These are phyloP conservation scores for Malassezia psittaci DNA, from an alignment of 1,284 basidiomycete genomes.

Conservation along the genomic window DNA sequence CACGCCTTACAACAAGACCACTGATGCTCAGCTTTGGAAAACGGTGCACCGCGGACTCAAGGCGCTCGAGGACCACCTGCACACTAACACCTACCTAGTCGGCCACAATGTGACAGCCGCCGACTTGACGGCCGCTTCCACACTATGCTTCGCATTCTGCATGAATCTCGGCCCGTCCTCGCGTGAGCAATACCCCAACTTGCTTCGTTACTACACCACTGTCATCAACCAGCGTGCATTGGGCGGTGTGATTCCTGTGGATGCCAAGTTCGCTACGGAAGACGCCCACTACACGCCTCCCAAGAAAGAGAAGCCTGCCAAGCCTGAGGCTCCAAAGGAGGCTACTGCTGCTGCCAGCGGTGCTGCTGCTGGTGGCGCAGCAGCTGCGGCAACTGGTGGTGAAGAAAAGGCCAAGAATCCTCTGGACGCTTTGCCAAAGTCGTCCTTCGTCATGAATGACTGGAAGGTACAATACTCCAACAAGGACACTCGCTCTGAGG, in stretches of 20 bases:
- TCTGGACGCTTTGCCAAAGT: constrained; percentile 81
- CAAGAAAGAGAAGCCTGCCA: constrained; percentile 50
- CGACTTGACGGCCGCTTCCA: constrained; percentile 63
- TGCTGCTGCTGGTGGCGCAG: constrained; percentile 38
- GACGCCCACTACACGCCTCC: constrained; percentile 64
- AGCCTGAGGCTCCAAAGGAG: constrained; percentile 49
- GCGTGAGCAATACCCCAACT: constrained; percentile 55
- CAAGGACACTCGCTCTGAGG: constrained; percentile 61
- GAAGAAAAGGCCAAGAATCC: constrained; percentile 69
- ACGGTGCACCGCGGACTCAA: constrained; percentile 53
- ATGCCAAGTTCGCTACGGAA: constrained; percentile 61
- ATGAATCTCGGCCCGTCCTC: constrained; percentile 28
- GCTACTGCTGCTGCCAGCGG: constrained; percentile 36
- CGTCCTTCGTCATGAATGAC: constrained; percentile 85
- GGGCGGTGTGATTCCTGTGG: constrained; percentile 33
- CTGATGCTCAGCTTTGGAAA: constrained; percentile 55
- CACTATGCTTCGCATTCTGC: constrained; percentile 24
- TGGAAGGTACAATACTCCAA: constrained; percentile 98
- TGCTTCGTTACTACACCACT: constrained; percentile 62
- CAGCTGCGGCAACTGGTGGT: constrained; percentile 56
- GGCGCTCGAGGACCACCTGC: constrained; percentile 65
- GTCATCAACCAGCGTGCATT: constrained; percentile 60
- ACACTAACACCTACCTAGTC: constrained; percentile 76
- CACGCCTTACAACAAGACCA: constrained; percentile 48
- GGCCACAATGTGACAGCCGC: constrained; percentile 88